These are phyloP conservation scores for Chiua virens DNA, from an alignment of 768 basidiomycete genomes.

Conservation along the genomic window DNA sequence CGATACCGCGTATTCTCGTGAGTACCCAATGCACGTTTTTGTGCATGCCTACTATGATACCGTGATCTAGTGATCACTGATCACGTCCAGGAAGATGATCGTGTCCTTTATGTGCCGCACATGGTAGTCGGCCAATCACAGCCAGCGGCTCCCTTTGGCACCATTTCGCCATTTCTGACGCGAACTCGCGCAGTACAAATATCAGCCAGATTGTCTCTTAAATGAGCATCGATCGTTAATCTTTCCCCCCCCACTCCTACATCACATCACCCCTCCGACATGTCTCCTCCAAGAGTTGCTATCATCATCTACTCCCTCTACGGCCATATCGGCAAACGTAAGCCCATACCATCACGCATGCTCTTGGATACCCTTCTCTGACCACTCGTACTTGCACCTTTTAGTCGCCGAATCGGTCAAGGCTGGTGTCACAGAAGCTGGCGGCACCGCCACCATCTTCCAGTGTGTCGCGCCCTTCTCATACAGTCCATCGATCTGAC, in stretches of 20 bases:
- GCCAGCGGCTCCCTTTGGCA: background rate
- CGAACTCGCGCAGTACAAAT: slow-evolving; percentile 10
- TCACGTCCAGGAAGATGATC: background rate
- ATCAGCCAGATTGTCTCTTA: background rate
- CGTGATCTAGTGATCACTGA: slow-evolving; percentile 1
- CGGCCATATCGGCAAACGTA: slow-evolving; percentile 70
- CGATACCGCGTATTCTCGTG: slow-evolving; percentile 13
- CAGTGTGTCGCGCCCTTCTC: slow-evolving; percentile 44
- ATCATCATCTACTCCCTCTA: slow-evolving; percentile 76
- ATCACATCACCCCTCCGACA: slow-evolving; percentile 15
- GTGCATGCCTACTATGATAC: slow-evolving; percentile 2
- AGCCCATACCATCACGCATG: slow-evolving; percentile 23
- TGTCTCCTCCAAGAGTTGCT: slow-evolving; percentile 56
- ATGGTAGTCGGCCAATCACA: background rate
- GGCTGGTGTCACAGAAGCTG: slow-evolving; percentile 46
- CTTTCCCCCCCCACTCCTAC: background rate
- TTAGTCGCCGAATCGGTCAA: slow-evolving; percentile 63
- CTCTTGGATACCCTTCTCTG: background rate
- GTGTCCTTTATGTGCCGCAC: slow-evolving; percentile 11
- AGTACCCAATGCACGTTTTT: slow-evolving; percentile 9
- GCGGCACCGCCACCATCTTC: slow-evolving; percentile 52
- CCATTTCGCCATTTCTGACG: background rate
- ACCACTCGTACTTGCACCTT: slow-evolving; percentile 2
- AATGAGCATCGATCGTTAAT: background rate
- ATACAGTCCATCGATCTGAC: background rate